Conservation (phyloP, 768 basidiomycete species). For the Boletus vinaceobasis region DNA sequence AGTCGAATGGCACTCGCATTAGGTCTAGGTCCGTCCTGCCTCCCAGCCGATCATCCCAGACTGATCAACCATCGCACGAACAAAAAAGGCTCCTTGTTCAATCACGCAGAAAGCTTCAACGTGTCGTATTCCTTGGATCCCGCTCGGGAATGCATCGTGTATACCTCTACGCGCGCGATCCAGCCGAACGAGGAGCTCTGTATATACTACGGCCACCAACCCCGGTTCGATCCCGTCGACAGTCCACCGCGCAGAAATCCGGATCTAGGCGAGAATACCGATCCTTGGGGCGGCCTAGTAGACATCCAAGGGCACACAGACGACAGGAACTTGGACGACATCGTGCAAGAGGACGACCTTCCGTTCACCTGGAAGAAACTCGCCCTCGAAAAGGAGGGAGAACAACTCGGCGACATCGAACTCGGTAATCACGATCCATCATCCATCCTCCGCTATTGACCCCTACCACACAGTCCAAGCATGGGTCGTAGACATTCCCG, state of each 20-base stretch:
- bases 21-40: slow-evolving; percentile 58
- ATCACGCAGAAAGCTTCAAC: slow-evolving; percentile 70
- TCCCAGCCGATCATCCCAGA: not conserved
- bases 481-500: slow-evolving; percentile 75
- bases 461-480: slow-evolving; percentile 48
- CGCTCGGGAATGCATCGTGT: slow-evolving; percentile 57
- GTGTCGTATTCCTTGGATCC: slow-evolving; percentile 60
- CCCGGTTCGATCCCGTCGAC: slow-evolving; percentile 58
- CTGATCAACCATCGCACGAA: not conserved
- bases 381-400: slow-evolving; percentile 55
- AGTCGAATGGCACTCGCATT: slow-evolving; percentile 75
- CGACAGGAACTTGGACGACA: slow-evolving; percentile 40
- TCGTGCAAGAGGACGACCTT: slow-evolving; percentile 55
- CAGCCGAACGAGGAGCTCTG: slow-evolving; percentile 68
- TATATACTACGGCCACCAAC: slow-evolving; percentile 69
- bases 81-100: slow-evolving; percentile 73
- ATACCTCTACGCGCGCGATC: slow-evolving; percentile 53
- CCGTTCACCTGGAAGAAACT: slow-evolving; percentile 65
- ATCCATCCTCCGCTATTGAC: not conserved
- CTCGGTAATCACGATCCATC: slow-evolving; percentile 17
- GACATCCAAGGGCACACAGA: slow-evolving; percentile 1
- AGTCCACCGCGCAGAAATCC: not conserved
- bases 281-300: slow-evolving; percentile 7
- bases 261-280: not conserved
- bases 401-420: slow-evolving; percentile 53